These are phyloP conservation scores for Cicer yamashitae DNA, from an alignment of 306 rosid genomes.

Conservation along the genomic window DNA sequence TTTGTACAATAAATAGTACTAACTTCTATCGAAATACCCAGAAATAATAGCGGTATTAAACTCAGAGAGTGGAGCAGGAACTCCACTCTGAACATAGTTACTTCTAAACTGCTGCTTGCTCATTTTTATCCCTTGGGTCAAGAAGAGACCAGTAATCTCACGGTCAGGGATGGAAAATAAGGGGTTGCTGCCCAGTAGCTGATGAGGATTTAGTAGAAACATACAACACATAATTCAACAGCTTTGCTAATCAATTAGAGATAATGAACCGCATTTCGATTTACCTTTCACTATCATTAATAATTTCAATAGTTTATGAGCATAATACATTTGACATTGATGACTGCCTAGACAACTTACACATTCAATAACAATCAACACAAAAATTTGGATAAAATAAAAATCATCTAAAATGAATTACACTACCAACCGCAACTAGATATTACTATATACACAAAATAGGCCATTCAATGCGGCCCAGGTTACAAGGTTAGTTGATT, in stretches of 20 bases:
- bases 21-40: background rate
- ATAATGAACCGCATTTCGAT: slow-evolving; percentile 5
- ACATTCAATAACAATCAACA: slow-evolving; percentile 36
- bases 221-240: background rate
- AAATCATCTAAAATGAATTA: slow-evolving; percentile 43
- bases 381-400: slow-evolving; percentile 29
- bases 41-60: background rate
- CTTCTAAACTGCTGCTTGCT: background rate
- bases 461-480: slow-evolving; percentile 60
- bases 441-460: slow-evolving; percentile 59
- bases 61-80: background rate
- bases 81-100: background rate
- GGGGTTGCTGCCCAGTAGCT: background rate
- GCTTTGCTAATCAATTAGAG: slow-evolving; percentile 14
- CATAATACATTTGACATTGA: slow-evolving; percentile 40
- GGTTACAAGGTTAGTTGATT: slow-evolving; percentile 51
- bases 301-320: slow-evolving; percentile 39
- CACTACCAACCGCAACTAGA: slow-evolving; percentile 51
- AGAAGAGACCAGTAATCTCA: background rate
- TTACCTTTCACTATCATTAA: slow-evolving; percentile 28
- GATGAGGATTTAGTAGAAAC: background rate
- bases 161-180: background rate
- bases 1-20: background rate
- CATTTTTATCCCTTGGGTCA: background rate
- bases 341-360: slow-evolving; percentile 40